Conservation (phyloP, 2,329 filamentous ascomycete species). For the Magnaporthiopsis poae region DNA sequence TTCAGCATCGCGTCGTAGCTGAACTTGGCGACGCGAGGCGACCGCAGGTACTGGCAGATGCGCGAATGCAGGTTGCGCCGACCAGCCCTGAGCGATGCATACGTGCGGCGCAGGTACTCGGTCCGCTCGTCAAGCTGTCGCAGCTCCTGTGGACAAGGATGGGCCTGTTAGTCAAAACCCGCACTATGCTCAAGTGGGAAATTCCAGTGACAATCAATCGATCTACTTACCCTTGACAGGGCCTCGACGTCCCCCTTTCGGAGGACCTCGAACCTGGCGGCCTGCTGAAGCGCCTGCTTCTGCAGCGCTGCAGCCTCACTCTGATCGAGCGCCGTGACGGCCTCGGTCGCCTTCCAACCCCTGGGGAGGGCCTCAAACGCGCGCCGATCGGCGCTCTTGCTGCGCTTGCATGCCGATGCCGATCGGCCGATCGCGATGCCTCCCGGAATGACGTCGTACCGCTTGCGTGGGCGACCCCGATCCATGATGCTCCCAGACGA, state of each 20-base stretch:
- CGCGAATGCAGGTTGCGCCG: slow-evolving; percentile 66
- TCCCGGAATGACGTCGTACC: slow-evolving; percentile 26
- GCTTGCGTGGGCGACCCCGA: slow-evolving; percentile 49
- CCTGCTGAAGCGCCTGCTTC: slow-evolving; percentile 53
- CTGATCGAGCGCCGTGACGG: slow-evolving; percentile 33
- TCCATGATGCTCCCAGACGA: slow-evolving; percentile 44
- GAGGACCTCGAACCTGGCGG: slow-evolving; percentile 55
- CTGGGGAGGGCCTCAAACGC: slow-evolving; percentile 53
- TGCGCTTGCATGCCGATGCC: slow-evolving; percentile 33
- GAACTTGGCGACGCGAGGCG: slow-evolving; percentile 60
- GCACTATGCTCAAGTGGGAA: neutral
- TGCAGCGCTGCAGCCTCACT: slow-evolving; percentile 43
- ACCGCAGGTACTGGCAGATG: slow-evolving; percentile 68
- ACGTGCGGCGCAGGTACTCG: slow-evolving; percentile 68
- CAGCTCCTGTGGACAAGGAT: slow-evolving; percentile 47
- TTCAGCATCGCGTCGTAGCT: slow-evolving; percentile 66
- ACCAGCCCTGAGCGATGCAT: slow-evolving; percentile 63
- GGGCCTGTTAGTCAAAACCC: slow-evolving; percentile 1
- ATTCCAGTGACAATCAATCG: slow-evolving; percentile 11
- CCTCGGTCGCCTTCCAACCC: slow-evolving; percentile 47
- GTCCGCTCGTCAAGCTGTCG: slow-evolving; percentile 66
- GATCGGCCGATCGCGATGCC: slow-evolving; percentile 19
- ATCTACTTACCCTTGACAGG: slow-evolving; percentile 47
- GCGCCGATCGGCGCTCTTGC: slow-evolving; percentile 41
- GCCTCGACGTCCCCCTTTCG: slow-evolving; percentile 51